A percentile compares a stretch with the other conserved stretches of the same genome.
Evolutionary conservation across 2,329 filamentous ascomycete genomes (phyloP).

Genomic region (Fusarium sp.): DNA sequence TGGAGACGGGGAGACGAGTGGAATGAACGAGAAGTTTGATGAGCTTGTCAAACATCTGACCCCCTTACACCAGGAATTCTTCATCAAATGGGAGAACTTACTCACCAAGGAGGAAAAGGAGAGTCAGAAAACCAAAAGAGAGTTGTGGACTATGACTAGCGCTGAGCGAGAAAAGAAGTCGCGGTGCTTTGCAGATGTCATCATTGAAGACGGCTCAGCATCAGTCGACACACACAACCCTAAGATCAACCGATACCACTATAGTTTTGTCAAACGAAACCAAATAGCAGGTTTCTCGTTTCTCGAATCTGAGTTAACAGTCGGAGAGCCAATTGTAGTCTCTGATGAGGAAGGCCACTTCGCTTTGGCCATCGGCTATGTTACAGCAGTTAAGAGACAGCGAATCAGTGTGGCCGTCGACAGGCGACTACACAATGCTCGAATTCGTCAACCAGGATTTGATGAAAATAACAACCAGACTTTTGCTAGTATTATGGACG

Average conservation of each 20-base stretch:
- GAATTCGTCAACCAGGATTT: slow-evolving; percentile 81
- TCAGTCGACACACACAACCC: slow-evolving; percentile 76
- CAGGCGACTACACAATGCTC: slow-evolving; percentile 86
- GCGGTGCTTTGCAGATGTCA: slow-evolving; percentile 88
- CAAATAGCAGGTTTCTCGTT: slow-evolving; percentile 79
- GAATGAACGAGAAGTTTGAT: slow-evolving; percentile 84
- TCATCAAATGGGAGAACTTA: slow-evolving; percentile 93
- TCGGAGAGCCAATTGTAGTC: slow-evolving; percentile 94
- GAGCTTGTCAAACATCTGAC: slow-evolving; percentile 84
- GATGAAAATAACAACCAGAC: slow-evolving; percentile 82
- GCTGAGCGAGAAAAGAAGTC: slow-evolving; percentile 87
- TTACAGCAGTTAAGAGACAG: slow-evolving; percentile 80
- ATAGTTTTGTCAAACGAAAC: slow-evolving; percentile 83
- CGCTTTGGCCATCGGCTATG: slow-evolving; percentile 91
- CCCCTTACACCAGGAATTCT: slow-evolving; percentile 81
- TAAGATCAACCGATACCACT: slow-evolving; percentile 92
- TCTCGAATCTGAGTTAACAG: slow-evolving; percentile 85
- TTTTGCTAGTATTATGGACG: slow-evolving; percentile 93
- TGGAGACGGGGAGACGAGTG: slow-evolving; percentile 84
- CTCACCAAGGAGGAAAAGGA: slow-evolving; percentile 96
- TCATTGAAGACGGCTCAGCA: slow-evolving; percentile 83
- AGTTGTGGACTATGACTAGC: slow-evolving; percentile 97
- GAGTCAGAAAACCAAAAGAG: slow-evolving; percentile 85
- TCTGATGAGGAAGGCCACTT: slow-evolving; percentile 97
- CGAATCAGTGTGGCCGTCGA: slow-evolving; percentile 92